A percentile compares a stretch with the other conserved stretches of the same genome.
These are phyloP conservation scores for Aspergillus bombycis DNA, from an alignment of 2,329 filamentous ascomycete species.

Conservation along the genomic window DNA sequence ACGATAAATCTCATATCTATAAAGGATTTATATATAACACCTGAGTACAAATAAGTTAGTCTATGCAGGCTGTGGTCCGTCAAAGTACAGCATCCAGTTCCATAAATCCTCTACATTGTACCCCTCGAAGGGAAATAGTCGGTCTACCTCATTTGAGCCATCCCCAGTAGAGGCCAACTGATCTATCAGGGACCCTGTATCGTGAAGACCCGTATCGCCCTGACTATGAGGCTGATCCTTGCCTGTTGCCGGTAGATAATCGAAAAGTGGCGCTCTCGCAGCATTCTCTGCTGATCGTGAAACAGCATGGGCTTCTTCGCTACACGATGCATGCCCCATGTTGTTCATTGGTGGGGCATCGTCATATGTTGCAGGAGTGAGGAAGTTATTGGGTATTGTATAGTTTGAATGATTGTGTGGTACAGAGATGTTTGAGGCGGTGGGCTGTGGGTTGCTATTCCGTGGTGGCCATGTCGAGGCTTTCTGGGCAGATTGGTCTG, in stretches of 20 bases:
- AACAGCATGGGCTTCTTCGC: not conserved
- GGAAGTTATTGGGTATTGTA: not conserved
- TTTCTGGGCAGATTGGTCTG: not conserved
- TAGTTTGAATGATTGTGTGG: not conserved
- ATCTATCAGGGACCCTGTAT: conserved; percentile 1
- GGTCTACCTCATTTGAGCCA: conserved; percentile 10
- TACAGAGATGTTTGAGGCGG: not conserved
- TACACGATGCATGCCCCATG: not conserved
- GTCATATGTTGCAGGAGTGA: not conserved
- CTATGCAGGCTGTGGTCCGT: conserved; percentile 5
- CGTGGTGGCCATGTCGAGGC: not conserved
- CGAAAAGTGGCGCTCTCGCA: not conserved
- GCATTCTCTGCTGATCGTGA: not conserved
- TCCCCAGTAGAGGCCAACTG: not conserved
- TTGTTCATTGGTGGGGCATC: not conserved
- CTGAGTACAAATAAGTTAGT: not conserved
- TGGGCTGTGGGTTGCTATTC: not conserved
- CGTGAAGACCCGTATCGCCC: not conserved
- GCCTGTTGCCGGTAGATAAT: not conserved
- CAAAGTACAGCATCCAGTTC: conserved; percentile 28
- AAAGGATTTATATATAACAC: not conserved
- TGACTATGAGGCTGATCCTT: not conserved
- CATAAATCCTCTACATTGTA: conserved; percentile 28
- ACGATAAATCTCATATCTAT: not conserved
- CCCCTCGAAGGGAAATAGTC: conserved; percentile 23